Evolutionary conservation across 2,329 filamentous ascomycete species (phyloP), one percentile per base, ranked within the genome.

Genomic region (Exophiala aquamarina): DNA sequence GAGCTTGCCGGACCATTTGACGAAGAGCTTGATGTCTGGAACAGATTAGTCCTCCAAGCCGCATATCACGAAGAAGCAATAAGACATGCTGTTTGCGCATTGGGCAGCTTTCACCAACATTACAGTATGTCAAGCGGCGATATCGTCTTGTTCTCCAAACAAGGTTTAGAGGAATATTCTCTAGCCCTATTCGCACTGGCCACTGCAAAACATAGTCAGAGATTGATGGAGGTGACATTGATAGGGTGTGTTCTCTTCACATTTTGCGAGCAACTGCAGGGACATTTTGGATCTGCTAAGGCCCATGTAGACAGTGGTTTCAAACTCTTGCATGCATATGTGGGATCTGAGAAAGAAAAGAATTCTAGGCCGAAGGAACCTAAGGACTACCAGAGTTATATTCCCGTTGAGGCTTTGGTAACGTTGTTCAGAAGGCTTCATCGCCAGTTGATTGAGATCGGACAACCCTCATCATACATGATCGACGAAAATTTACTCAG

Each of bases 151-250:
- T 21, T 38, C 23, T 23, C 17, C 14, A 18, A 38, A 14, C 11
- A 38, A 3, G 36, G 19, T 23, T 19, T 38, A 14, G 36, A 38
- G 14, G 19, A 38, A n/a, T 38, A 38, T 14, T 38, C 36, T 13
- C 23, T 13, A 15, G 36, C 36, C 11, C 14, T 38, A 19, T 21
- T 21, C 11, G 19, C 36, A 21, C 36, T 38, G 13, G 36, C 23
- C 36, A 23, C 36, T 4, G 14, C 36, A 38, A 38, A 38, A 21
- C 19, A 15, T n/a, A 23, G 18, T 23, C 17, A 14, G 3, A 38
- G 36, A 15, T 38, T 19, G 19, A 38, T 38, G 36, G 36, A 38
- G 36, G 36, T 38, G 36, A 38, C 36, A 19, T 38, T 38, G 10
- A 38, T 38, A 20, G 36, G 19, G 20, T 38, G 19, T 11, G 21